Base-by-base conservation (phyloP, 169 alveolate genomes). In the Eimeria brunetti region DNA sequence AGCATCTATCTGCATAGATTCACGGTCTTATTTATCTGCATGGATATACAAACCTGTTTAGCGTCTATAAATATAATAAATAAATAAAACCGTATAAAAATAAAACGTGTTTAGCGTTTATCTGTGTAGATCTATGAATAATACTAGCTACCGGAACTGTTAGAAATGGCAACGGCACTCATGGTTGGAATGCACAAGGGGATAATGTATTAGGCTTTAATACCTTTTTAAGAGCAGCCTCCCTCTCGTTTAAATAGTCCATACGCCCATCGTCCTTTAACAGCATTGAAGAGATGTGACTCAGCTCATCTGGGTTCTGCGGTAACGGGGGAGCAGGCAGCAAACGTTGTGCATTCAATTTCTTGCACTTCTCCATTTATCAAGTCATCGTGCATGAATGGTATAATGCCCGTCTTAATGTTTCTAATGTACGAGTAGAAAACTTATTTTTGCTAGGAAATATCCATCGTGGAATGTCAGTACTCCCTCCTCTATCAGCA, bases 231-330 rank as follows among this genome's bases (percentile, higher is more conserved):
- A 51, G 75, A 46, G n/a, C 44, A 30, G 90, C 73, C 38, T 83
- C 71, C 53, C 90, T 46, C 49, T 51, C 46, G 71, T 83, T 53
- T 30, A 83, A 18, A 49, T 83, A 83, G 36, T 83, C 90, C 75
- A 53, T 33, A 8, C 90, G 90, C 51, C 71, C 90, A 58, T 83
- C 90, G n/a, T 83, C 90, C 33, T 53, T 51, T 56, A 83, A 38
- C 60, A 83, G 90, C 90, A 83, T 51, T 53, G 71, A 18, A 33
- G 90, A 83, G 30, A 83, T 83, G 60, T 83, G 67, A 36, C 51
- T 46, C 75, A 83, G 71, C 75, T 83, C 90, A 49, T 83, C 90
- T 18, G 90, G 73, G 12, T 83, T 16, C 90, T 78, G 88, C 51
- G n/a, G 33, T 0, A 69, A 36, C 11, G 51, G 33, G 80, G 7